Evolutionary conservation across 2,329 filamentous ascomycete genomes (phyloP).

Genomic region (Diaporthe velutina): DNA sequence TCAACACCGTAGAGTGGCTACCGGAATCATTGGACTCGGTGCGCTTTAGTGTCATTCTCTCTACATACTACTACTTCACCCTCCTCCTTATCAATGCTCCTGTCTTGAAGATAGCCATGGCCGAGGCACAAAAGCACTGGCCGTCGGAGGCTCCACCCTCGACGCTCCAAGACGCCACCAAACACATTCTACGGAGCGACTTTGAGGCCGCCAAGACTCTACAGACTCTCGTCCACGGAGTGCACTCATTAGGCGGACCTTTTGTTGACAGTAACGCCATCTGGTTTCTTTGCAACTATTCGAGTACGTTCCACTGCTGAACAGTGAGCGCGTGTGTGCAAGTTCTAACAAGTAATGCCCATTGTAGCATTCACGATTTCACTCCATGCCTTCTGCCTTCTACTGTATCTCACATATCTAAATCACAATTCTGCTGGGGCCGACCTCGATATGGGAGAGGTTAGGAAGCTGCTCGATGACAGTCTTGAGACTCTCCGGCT

Average conservation of each 20-base stretch:
- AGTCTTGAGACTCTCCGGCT: neutral
- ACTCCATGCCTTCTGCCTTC: slow-evolving; percentile 3
- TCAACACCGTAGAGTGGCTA: neutral
- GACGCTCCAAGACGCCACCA: neutral
- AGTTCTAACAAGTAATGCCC: neutral
- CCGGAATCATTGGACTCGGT: neutral
- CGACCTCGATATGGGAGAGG: neutral
- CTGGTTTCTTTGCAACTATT: slow-evolving; percentile 15
- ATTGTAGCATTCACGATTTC: neutral
- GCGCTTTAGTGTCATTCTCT: slow-evolving; percentile 4
- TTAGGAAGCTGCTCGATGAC: neutral
- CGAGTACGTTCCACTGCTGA: neutral
- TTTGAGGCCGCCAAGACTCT: neutral
- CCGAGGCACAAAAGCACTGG: neutral
- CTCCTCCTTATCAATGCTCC: neutral
- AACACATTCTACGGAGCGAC: neutral
- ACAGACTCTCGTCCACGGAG: neutral
- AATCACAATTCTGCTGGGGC: neutral
- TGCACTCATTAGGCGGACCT: neutral
- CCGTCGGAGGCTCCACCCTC: neutral
- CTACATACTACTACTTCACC: neutral
- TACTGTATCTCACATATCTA: neutral
- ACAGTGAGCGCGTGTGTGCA: too few species aligned
- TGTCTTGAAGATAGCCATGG: neutral
- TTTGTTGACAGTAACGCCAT: neutral